Evolutionary conservation across 176 grass and related monocot species (phyloP), one percentile per base, ranked within the genome.

Genomic region (Musa acuminata): DNA sequence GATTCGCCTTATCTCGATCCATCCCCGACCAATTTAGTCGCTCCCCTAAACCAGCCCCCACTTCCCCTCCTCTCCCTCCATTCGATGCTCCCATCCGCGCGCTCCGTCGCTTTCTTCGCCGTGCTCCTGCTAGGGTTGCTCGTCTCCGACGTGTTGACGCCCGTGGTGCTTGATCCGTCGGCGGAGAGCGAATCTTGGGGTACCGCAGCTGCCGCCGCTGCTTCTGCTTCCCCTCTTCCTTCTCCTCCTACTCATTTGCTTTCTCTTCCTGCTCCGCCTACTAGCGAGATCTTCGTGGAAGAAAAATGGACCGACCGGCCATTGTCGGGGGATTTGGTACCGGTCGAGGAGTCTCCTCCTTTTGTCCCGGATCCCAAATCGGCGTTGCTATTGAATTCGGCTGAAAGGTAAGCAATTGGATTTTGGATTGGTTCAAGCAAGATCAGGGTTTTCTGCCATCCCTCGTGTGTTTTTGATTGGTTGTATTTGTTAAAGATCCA

Each of bases 251-350:
- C 4, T 43, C 35, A 4, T 43, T 43, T 3, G 35, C 43, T 70
- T 70, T 70, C 35, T 70, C 67, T 70, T 49, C 43, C 67, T n/a
- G 67, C 67, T 51, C 17, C 19, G 29, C 43, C 67, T 70, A 11
- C 16, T 70, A 19, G 11, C 8, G 43, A 50, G 43, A 25, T 70
- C 19, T 70, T 48, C 8, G 26, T 5, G 27, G 64, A 23, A 67
- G 64, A 67, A 26, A 35, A 67, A 26, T 12, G 7, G 64, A 67
- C 2, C 16, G 64, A 4, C 64, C 64, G 21, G 25, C 11, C 24
- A 26, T 67, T 67, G 5, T 51, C 67, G 10, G 21, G 51, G 1
- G 67, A 70, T 70, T 48, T 22, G 48, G 67, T 70, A 51, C 43
- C 67, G 16, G 6, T 51, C 67, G 8, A 21, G 43, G 9, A 10